Conservation (phyloP, 2,329 filamentous ascomycete species). For the Pyrenophora seminiperda region DNA sequence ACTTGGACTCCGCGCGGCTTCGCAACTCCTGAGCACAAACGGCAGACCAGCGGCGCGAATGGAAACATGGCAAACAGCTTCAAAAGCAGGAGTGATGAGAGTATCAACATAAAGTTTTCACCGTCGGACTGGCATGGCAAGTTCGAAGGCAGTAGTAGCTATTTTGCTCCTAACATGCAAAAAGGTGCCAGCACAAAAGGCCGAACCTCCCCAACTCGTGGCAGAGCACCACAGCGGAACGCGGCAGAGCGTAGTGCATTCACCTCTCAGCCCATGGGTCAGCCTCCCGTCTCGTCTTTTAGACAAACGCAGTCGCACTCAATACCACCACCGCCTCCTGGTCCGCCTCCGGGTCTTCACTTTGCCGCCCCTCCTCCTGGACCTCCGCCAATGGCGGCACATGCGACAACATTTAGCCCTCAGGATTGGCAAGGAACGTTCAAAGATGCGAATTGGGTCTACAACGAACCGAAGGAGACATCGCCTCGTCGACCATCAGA, state of each 20-base stretch:
- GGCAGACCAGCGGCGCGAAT: constrained; percentile 19
- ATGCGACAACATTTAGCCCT: constrained; percentile 48
- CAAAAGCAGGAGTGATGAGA: constrained; percentile 55
- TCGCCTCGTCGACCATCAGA: constrained; percentile 40
- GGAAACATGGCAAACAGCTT: constrained; percentile 35
- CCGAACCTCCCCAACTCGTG: constrained; percentile 40
- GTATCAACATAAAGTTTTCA: constrained; percentile 57
- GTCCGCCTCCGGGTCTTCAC: constrained; percentile 32
- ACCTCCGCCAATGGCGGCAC: constrained; percentile 27
- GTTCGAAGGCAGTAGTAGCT: constrained; percentile 51
- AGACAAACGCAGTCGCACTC: constrained; percentile 23
- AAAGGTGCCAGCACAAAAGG: constrained; percentile 31
- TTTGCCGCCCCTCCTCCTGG: constrained; percentile 31
- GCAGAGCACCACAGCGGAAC: constrained; percentile 33
- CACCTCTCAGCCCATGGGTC: constrained; percentile 26
- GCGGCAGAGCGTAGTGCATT: constrained; percentile 24
- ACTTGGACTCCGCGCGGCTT: constrained; percentile 25
- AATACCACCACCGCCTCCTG: constrained; percentile 41
- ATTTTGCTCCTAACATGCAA: constrained; percentile 48
- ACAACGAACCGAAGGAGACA: constrained; percentile 35
- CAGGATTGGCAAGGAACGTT: constrained; percentile 53
- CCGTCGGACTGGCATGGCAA: constrained; percentile 54
- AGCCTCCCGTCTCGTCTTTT: constrained; percentile 28
- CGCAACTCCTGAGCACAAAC: constrained; percentile 24
- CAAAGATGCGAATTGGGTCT: constrained; percentile 51